These are phyloP conservation scores for Sphaceloma murrayae DNA, from an alignment of 2,329 filamentous ascomycete species.

Conservation along the genomic window DNA sequence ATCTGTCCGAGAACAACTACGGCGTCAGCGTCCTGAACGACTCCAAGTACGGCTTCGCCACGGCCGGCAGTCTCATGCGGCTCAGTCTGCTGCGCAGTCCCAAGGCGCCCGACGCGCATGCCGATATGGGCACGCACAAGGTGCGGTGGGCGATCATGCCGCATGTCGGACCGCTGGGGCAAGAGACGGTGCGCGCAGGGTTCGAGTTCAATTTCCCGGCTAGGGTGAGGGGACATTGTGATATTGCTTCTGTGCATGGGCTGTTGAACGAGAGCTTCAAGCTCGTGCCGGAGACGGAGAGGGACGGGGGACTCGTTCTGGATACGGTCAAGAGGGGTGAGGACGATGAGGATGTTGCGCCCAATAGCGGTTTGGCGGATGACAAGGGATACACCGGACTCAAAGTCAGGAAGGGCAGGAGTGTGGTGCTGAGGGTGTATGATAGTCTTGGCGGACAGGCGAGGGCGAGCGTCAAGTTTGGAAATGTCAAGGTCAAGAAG, in stretches of 20 bases:
- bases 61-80: slow-evolving; percentile 79
- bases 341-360: slow-evolving; percentile 46
- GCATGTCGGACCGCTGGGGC: slow-evolving; percentile 62
- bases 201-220: slow-evolving; percentile 87
- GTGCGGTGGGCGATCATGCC: slow-evolving; percentile 89
- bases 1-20: slow-evolving; percentile 78
- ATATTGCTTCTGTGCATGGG: slow-evolving; percentile 20
- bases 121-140: slow-evolving; percentile 75
- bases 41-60: slow-evolving; percentile 92
- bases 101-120: slow-evolving; percentile 86
- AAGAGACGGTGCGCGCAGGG: slow-evolving; percentile 68
- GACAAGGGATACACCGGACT: slow-evolving; percentile 14
- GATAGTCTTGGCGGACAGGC: slow-evolving; percentile 78
- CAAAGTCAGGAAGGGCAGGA: slow-evolving; percentile 56
- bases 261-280: slow-evolving; percentile 48
- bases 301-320: slow-evolving; percentile 59
- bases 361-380: slow-evolving; percentile 22
- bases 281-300: slow-evolving; percentile 37
- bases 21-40: slow-evolving; percentile 92
- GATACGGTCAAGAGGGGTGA: slow-evolving; percentile 84
- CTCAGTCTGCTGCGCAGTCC: slow-evolving; percentile 76
- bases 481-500: slow-evolving; percentile 58
- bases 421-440: slow-evolving; percentile 76
- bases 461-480: slow-evolving; percentile 58
- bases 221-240: slow-evolving; percentile 39